These are phyloP conservation scores for Corynascus novoguineensis DNA, from an alignment of 495 filamentous ascomycete genomes.

Conservation along the genomic window DNA sequence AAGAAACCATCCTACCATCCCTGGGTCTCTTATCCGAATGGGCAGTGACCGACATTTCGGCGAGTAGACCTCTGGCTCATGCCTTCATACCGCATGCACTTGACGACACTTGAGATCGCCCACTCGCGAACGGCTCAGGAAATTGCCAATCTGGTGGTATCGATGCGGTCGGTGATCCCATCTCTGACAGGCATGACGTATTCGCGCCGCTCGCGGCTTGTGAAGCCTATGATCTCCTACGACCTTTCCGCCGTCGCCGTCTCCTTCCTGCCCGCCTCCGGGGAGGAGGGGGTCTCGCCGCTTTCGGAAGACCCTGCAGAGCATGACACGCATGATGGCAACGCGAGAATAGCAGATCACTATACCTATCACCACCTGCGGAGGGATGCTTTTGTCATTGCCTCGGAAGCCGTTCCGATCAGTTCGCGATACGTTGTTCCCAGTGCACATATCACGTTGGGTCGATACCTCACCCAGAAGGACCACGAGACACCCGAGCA, in stretches of 20 bases:
- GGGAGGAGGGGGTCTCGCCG: constrained; percentile 44
- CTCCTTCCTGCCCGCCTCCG: constrained; percentile 73
- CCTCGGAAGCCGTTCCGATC: constrained; percentile 50
- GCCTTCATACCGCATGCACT: constrained; percentile 68
- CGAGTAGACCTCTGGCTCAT: constrained; percentile 77
- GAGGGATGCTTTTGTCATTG: constrained; percentile 63
- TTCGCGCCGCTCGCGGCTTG: constrained; percentile 60
- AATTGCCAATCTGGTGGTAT: constrained; percentile 53
- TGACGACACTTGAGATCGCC: constrained; percentile 78
- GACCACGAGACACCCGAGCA: constrained; percentile 43
- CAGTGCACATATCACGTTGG: constrained; percentile 83
- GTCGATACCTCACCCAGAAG: constrained; percentile 60
- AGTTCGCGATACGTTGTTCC: constrained; percentile 77
- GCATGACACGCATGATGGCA: background rate
- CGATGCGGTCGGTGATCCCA: constrained; percentile 43
- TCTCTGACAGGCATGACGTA: constrained; percentile 58
- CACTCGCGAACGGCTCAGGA: constrained; percentile 60
- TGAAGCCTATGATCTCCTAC: constrained; percentile 77
- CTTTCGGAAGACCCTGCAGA: constrained; percentile 16
- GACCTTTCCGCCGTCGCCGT: constrained; percentile 80
- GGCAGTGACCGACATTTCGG: background rate
- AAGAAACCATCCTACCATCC: constrained; percentile 26
- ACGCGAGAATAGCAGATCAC: constrained; percentile 37
- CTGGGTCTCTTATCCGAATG: background rate
- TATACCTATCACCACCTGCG: constrained; percentile 92